phyloP scores from a whole-genome alignment of 352 stramenopile genomes.

The Elongisporangium prolatum region DNA sequence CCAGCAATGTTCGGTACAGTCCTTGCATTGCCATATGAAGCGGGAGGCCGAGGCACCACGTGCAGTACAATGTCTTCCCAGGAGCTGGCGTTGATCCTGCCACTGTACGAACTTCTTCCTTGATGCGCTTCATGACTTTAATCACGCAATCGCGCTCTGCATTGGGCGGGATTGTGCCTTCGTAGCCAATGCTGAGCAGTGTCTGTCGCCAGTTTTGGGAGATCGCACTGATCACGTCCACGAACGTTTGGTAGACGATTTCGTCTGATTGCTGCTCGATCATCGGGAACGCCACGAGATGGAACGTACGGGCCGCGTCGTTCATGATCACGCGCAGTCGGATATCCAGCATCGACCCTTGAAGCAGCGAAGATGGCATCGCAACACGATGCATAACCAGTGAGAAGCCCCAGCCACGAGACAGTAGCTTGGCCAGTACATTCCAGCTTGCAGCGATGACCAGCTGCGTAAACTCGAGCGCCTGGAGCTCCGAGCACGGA shows the following conservation, averaged over 20 bases:
- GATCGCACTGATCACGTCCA: slow-evolving; percentile 24
- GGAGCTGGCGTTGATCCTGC: neutral
- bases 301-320: slow-evolving; percentile 29
- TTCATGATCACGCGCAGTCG: slow-evolving; percentile 31
- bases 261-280: slow-evolving; percentile 27
- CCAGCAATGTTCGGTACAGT: slow-evolving; percentile 37
- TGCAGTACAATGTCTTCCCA: slow-evolving; percentile 13
- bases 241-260: slow-evolving; percentile 27
- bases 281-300: slow-evolving; percentile 32
- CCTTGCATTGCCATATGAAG: slow-evolving; percentile 18
- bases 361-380: slow-evolving; percentile 15
- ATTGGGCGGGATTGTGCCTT: neutral
- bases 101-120: slow-evolving; percentile 13
- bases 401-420: slow-evolving; percentile 41
- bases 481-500: slow-evolving; percentile 21
- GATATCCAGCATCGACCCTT: slow-evolving; percentile 38
- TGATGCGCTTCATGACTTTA: slow-evolving; percentile 16
- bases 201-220: slow-evolving; percentile 31
- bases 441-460: slow-evolving; percentile 34
- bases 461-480: slow-evolving; percentile 35
- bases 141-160: slow-evolving; percentile 6
- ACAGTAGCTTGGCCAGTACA: slow-evolving; percentile 26
- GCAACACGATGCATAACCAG: slow-evolving; percentile 27
- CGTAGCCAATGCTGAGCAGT: slow-evolving; percentile 23
- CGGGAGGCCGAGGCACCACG: slow-evolving; percentile 13